A percentile compares a stretch with the other conserved stretches of the same genome.
phyloP scores from a whole-genome alignment of 306 rosid genomes.

The Herpetospermum pedunculosum region DNA sequence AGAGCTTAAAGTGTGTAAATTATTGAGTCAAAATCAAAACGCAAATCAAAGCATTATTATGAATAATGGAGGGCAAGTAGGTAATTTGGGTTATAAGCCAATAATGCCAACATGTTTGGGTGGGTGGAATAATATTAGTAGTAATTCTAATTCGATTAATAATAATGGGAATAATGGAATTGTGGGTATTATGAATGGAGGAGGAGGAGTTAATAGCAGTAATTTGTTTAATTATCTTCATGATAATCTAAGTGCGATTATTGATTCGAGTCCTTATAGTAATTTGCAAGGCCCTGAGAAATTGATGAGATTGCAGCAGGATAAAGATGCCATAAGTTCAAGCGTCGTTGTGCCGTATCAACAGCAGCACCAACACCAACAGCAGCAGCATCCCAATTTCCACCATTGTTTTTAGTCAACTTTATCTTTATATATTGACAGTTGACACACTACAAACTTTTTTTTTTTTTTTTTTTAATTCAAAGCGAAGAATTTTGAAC shows the following conservation, averaged over 20 bases:
- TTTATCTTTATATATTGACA: no score
- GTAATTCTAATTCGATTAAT: background rate
- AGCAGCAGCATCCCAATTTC: constrained; percentile 5
- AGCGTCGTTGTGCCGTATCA: constrained; percentile 14
- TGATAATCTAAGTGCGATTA: constrained; percentile 11
- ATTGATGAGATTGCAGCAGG: constrained; percentile 17
- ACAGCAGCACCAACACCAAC: constrained; percentile 15
- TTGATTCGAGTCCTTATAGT: constrained; percentile 34
- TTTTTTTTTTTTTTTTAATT: no score
- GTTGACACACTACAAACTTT: no score
- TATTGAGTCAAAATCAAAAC: constrained; percentile 2
- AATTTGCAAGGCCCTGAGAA: constrained; percentile 21
- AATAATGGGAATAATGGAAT: constrained; percentile 7
- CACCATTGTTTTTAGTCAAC: constrained; percentile 16
- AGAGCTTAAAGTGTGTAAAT: constrained; percentile 28
- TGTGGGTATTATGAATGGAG: background rate
- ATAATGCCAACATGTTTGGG: constrained; percentile 28
- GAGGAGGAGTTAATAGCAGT: constrained; percentile 10
- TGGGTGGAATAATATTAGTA: constrained; percentile 17
- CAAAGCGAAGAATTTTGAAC: no score
- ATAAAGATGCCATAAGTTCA: constrained; percentile 19
- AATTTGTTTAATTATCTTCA: constrained; percentile 18
- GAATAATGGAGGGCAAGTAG: constrained; percentile 13
- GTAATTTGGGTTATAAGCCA: constrained; percentile 15
- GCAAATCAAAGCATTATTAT: constrained; percentile 12